Evolutionary conservation across 805 yeast species (phyloP).

Genomic region (Barnettozyma vustinii): DNA sequence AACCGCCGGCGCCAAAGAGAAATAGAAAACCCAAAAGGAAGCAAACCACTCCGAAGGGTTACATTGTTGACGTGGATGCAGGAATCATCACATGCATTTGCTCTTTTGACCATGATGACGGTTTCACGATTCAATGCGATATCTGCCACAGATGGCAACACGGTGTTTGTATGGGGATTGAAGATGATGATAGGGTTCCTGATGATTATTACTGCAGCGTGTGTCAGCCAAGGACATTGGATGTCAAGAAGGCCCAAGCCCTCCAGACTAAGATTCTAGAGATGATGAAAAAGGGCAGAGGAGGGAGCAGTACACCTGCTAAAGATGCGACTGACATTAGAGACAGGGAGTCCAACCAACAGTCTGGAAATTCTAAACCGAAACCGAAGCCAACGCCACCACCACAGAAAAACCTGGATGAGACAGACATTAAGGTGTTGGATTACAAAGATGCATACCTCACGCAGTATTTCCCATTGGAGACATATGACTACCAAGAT

Average conservation of each 20-base stretch:
- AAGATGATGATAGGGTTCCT: slow-evolving; percentile 68
- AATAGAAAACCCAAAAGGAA: slow-evolving; percentile 11
- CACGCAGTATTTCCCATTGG: slow-evolving; percentile 29
- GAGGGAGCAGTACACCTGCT: slow-evolving; percentile 8
- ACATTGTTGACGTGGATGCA: slow-evolving; percentile 72
- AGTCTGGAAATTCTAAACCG: slow-evolving; percentile 3
- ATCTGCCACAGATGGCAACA: slow-evolving; percentile 93
- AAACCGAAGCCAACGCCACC: slow-evolving; percentile 21
- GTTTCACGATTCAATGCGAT: slow-evolving; percentile 93
- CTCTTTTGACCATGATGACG: slow-evolving; percentile 82
- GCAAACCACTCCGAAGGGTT: slow-evolving; percentile 23
- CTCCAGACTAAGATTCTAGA: slow-evolving; percentile 31
- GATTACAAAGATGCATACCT: slow-evolving; percentile 33
- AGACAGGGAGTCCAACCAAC: slow-evolving; percentile 2
- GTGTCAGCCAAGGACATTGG: slow-evolving; percentile 55
- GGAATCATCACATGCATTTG: slow-evolving; percentile 90
- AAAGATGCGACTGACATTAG: slow-evolving; percentile 5
- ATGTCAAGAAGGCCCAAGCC: slow-evolving; percentile 37
- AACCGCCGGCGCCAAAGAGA: slow-evolving; percentile 6
- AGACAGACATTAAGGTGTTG: slow-evolving; percentile 28
- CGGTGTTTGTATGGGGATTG: slow-evolving; percentile 81
- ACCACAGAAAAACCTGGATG: slow-evolving; percentile 28
- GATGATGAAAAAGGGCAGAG: slow-evolving; percentile 14
- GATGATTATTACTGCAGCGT: slow-evolving; percentile 76
- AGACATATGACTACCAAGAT: slow-evolving; percentile 38